Base-by-base conservation (phyloP, 148 eudicot genomes). In the Suaeda aralocaspica region DNA sequence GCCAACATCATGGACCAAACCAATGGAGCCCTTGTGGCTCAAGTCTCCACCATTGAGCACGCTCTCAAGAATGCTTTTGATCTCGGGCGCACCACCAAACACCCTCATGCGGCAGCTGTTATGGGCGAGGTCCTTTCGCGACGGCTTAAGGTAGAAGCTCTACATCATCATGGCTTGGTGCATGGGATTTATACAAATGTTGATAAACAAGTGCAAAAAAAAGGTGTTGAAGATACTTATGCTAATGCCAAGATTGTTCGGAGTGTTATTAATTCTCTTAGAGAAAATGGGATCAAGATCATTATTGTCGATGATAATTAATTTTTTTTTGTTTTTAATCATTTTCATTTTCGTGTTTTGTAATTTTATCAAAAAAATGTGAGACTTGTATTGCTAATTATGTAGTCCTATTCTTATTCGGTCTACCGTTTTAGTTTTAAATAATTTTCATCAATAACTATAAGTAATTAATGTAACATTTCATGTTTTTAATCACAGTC, bases 31-130 rank as follows among this genome's bases (percentile, higher is more conserved):
- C 71, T 84, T 4, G 88, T 88, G 13, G 87, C 83, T 4, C 80
- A 85, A 33, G 87, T 86, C 1, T 88, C 93, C 24, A 84, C 90
- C 22, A 84, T 86, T 0, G 88, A 88, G 58, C 88, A 84, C 70
- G 63, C 73, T 12, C 53, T 75, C 2, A 62, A 60, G 33, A 26
- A 50, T 13, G 73, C 78, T 29, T 75, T 86, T 14, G 88, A 84
- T 52, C 79, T 86, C 10, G 88, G 93, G 6, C 81, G 85, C 19
- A 66, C 82, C 72, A 81, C 86, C 61, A 82, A 63, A 22, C 36
- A 76, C 57, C 77, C 90, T 6, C 84, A 79, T 46, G 85, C 90
- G 1, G 93, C 84, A 0, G 71, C 81, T 2, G 63, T 71, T 0
- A 66, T 76, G 6, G 75, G 74, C 7, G 67, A 76, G 14, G 90